Evolutionary conservation across 2,329 filamentous ascomycete genomes (phyloP).

Genomic region (Karstenula rhodostoma): DNA sequence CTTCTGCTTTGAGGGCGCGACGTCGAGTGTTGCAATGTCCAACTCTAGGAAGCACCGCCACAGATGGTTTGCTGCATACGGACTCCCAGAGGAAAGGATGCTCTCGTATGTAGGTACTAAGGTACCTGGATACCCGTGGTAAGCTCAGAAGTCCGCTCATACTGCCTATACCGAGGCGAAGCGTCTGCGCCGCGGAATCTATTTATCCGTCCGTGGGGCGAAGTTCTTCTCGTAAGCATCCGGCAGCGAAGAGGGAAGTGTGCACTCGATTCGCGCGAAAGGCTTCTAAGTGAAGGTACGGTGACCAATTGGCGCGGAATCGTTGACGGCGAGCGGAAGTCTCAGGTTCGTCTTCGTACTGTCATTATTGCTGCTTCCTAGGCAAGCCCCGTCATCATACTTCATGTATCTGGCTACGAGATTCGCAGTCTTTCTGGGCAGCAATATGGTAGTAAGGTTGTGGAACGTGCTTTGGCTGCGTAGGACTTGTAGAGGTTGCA

Average conservation of each 20-base stretch:
- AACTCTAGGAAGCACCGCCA: not conserved
- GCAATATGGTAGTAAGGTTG: not conserved
- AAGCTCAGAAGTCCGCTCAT: slow-evolving; percentile 3
- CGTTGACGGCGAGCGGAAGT: not conserved
- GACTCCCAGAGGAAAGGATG: not conserved
- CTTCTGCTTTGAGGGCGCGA: too few relatives aligned
- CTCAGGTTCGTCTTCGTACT: too few relatives aligned
- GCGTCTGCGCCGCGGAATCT: not conserved
- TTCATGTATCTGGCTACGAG: too few relatives aligned
- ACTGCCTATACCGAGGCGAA: not conserved
- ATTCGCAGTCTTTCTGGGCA: not conserved
- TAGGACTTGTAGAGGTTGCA: too few relatives aligned
- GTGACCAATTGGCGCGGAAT: not conserved
- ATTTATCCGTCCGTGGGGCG: slow-evolving; percentile 9
- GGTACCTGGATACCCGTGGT: not conserved
- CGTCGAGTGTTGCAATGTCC: not conserved
- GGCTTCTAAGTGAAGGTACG: not conserved
- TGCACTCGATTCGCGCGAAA: not conserved
- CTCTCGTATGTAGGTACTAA: not conserved
- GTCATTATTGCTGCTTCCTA: too few relatives aligned
- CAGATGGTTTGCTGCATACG: not conserved
- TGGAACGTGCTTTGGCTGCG: too few relatives aligned
- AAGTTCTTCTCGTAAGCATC: not conserved
- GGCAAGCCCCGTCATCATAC: too few relatives aligned
- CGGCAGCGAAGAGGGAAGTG: not conserved